These are phyloP conservation scores for Aspergillus saccharolyticus DNA, from an alignment of 495 filamentous ascomycete species.

Conservation along the genomic window DNA sequence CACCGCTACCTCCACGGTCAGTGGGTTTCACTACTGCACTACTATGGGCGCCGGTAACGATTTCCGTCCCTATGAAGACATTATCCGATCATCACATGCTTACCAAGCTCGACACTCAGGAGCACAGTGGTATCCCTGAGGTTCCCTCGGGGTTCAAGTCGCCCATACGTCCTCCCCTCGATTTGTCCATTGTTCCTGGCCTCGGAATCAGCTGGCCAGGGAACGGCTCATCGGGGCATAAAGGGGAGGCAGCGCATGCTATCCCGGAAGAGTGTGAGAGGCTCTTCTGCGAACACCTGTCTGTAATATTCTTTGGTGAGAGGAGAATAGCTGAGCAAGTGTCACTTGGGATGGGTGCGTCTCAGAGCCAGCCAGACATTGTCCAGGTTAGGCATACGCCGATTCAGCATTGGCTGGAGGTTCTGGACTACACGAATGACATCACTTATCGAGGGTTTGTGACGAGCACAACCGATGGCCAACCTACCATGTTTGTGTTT, in stretches of 20 bases:
- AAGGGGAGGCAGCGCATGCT: slow-evolving; percentile 86
- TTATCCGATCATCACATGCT: slow-evolving; percentile 2
- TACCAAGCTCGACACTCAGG: slow-evolving; percentile 39
- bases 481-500: slow-evolving; percentile 81
- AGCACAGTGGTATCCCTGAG: slow-evolving; percentile 97
- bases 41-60: slow-evolving; percentile 67
- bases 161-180: slow-evolving; percentile 78
- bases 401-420: slow-evolving; percentile 62
- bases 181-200: slow-evolving; percentile 56
- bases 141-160: slow-evolving; percentile 76
- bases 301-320: slow-evolving; percentile 92
- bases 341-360: slow-evolving; percentile 75
- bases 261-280: slow-evolving; percentile 99
- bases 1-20: slow-evolving; percentile 50
- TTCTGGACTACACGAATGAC: slow-evolving; percentile 85
- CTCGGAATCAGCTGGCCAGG: slow-evolving; percentile 49
- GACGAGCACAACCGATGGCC: slow-evolving; percentile 46
- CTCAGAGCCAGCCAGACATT: slow-evolving; percentile 31
- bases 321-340: slow-evolving; percentile 57
- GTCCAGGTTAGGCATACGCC: slow-evolving; percentile 23
- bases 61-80: not conserved
- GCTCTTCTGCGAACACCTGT: slow-evolving; percentile 95
- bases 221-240: slow-evolving; percentile 42
- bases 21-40: slow-evolving; percentile 93
- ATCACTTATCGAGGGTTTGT: slow-evolving; percentile 81